Evolutionary conservation across 2,329 filamentous ascomycete species (phyloP).

Genomic region (Epichloe sp.): DNA sequence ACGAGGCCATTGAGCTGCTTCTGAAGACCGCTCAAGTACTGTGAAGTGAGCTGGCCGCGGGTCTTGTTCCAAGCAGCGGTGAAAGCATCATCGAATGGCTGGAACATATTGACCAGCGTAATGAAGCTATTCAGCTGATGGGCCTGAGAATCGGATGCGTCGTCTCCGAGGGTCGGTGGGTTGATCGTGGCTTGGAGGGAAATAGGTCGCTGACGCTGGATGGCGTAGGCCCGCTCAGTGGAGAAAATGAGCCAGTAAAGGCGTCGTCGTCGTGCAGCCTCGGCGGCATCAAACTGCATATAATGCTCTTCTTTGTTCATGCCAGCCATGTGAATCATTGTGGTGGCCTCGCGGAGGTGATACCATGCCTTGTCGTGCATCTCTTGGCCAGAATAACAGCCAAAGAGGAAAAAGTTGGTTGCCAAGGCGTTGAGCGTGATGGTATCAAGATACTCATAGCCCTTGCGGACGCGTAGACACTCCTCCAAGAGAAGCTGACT

Average conservation of each 20-base stretch:
- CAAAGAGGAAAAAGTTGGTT: constrained; percentile 71
- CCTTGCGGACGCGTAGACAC: constrained; percentile 48
- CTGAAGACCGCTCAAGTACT: constrained; percentile 45
- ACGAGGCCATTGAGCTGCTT: constrained; percentile 47
- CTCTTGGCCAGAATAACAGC: constrained; percentile 57
- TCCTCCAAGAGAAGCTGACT: constrained; percentile 57
- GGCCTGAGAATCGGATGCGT: constrained; percentile 41
- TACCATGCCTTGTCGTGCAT: constrained; percentile 69
- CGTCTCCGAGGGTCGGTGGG: constrained; percentile 48
- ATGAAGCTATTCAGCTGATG: constrained; percentile 44
- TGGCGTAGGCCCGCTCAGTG: constrained; percentile 59
- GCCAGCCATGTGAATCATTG: constrained; percentile 47
- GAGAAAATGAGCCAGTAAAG: constrained; percentile 64
- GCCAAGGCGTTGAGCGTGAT: constrained; percentile 46
- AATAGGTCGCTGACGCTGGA: constrained; percentile 56
- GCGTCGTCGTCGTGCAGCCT: constrained; percentile 50
- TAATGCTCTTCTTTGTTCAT: constrained; percentile 54
- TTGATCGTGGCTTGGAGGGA: constrained; percentile 58
- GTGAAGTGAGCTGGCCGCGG: constrained; percentile 39
- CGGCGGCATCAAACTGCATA: constrained; percentile 40
- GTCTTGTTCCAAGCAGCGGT: constrained; percentile 55
- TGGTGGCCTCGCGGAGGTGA: constrained; percentile 63
- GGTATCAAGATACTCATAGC: constrained; percentile 44
- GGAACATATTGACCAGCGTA: constrained; percentile 49
- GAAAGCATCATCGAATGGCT: constrained; percentile 52